These are phyloP conservation scores for Acidiella bohemica DNA, from an alignment of 495 filamentous ascomycete species.

Conservation along the genomic window DNA sequence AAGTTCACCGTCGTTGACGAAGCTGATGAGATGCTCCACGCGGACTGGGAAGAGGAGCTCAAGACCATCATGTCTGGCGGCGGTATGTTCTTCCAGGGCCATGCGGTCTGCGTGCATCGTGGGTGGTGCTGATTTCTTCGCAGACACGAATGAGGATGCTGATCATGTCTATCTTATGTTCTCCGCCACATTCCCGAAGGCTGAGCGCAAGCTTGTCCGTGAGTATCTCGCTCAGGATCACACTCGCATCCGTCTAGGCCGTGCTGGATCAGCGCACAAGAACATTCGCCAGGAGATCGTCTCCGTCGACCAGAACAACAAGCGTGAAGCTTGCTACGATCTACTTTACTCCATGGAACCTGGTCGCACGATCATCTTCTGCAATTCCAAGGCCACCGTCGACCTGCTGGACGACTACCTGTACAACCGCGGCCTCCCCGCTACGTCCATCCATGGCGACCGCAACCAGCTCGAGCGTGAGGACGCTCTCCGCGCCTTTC, in stretches of 20 bases:
- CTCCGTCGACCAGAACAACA: slow-evolving; percentile 45
- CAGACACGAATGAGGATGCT: slow-evolving; percentile 57
- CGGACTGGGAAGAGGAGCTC: slow-evolving; percentile 62
- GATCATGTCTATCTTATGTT: slow-evolving; percentile 84
- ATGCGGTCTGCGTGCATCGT: background rate
- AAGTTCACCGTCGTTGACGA: slow-evolving; percentile 85
- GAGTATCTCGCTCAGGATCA: slow-evolving; percentile 57
- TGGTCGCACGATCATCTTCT: slow-evolving; percentile 79
- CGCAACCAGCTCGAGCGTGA: slow-evolving; percentile 88
- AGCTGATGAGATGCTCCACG: slow-evolving; percentile 76
- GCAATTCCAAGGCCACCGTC: slow-evolving; percentile 60
- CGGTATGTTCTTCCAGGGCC: slow-evolving; percentile 38
- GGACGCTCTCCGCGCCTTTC: slow-evolving; percentile 81
- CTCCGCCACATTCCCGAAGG: slow-evolving; percentile 79
- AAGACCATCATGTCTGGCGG: slow-evolving; percentile 59
- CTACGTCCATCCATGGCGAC: slow-evolving; percentile 72
- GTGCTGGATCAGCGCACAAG: slow-evolving; percentile 55
- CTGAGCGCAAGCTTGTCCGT: slow-evolving; percentile 58
- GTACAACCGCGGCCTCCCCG: slow-evolving; percentile 63
- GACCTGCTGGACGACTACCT: slow-evolving; percentile 81
- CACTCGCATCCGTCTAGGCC: slow-evolving; percentile 70
- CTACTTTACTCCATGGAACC: slow-evolving; percentile 54
- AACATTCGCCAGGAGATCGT: slow-evolving; percentile 69
- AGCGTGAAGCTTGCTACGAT: slow-evolving; percentile 59
- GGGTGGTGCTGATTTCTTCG: slow-evolving; percentile 19